Percentiles rank a stretch among this genome's conserved stretches.
Conservation (phyloP, 2,329 filamentous ascomycete species). For the Fusarium abutilonis region DNA sequence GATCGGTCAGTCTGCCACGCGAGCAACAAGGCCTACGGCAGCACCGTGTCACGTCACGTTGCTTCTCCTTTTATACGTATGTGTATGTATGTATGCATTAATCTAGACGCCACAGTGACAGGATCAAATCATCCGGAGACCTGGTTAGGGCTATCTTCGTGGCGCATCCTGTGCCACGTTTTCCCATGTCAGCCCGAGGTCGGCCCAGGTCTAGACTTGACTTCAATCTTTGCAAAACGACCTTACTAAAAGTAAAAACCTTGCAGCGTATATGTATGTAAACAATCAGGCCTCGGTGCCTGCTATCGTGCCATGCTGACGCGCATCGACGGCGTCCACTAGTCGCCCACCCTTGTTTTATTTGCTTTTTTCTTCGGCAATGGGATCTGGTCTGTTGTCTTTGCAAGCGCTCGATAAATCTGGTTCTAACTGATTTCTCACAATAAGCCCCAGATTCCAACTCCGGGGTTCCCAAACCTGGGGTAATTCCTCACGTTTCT, state of each 20-base stretch:
- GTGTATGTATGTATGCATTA: neutral
- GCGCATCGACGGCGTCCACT: conserved; percentile 24
- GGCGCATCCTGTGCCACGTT: conserved; percentile 20
- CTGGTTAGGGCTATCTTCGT: neutral
- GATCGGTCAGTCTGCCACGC: conserved; percentile 27
- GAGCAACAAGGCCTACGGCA: conserved; percentile 23
- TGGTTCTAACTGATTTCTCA: conserved; percentile 1
- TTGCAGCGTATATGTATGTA: neutral
- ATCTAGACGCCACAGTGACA: conserved; percentile 1
- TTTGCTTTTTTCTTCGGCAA: conserved; percentile 4
- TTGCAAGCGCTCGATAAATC: conserved; percentile 18
- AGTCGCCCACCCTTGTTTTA: conserved; percentile 17
- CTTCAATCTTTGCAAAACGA: neutral
- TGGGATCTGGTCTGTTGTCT: neutral
- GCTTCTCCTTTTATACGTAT: no score
- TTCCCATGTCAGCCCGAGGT: conserved; percentile 9
- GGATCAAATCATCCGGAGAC: conserved; percentile 7
- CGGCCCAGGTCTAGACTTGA: conserved; percentile 14
- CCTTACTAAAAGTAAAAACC: neutral
- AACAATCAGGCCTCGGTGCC: neutral
- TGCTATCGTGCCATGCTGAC: conserved; percentile 29
- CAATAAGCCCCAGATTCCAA: neutral
- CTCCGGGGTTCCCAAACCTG: conserved; percentile 9
- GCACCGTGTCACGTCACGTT: conserved; percentile 19
- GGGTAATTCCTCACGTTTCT: conserved; percentile 18